Percentiles rank a stretch among this genome's conserved stretches.
Evolutionary conservation across 768 basidiomycete species (phyloP).

Genomic region (Termitomyces sp.): DNA sequence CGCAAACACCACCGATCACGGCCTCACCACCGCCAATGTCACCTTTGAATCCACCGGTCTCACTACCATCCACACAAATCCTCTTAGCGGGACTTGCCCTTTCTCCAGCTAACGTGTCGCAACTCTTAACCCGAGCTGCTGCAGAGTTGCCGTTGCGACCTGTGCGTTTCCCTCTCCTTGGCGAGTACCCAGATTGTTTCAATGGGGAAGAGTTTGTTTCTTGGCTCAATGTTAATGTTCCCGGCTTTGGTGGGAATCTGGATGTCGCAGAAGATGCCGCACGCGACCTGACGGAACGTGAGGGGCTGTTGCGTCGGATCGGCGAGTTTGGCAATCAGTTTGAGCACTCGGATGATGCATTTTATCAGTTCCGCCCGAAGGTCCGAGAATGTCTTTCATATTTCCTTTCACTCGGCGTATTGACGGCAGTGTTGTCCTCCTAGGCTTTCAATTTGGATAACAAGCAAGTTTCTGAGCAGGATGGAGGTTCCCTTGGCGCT

Average conservation of each 20-base stretch:
- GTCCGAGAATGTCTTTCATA: constrained; percentile 27
- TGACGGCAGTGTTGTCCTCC: neutral
- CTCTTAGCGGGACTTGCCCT: constrained; percentile 74
- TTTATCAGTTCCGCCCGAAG: constrained; percentile 81
- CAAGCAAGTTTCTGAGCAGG: constrained; percentile 21
- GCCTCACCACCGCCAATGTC: constrained; percentile 63
- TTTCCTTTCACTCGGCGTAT: neutral
- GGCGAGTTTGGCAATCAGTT: constrained; percentile 83
- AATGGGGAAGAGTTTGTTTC: constrained; percentile 84
- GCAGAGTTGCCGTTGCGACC: constrained; percentile 65
- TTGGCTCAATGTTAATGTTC: constrained; percentile 78
- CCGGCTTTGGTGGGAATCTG: constrained; percentile 70
- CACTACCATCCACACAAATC: constrained; percentile 46
- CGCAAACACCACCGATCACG: constrained; percentile 24
- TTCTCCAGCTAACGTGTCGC: constrained; percentile 58
- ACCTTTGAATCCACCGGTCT: constrained; percentile 44
- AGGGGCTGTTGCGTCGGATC: constrained; percentile 60
- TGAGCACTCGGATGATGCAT: constrained; percentile 73
- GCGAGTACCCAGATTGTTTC: constrained; percentile 84
- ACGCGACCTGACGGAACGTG: constrained; percentile 54
- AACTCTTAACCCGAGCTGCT: constrained; percentile 66
- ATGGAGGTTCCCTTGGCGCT: constrained; percentile 16
- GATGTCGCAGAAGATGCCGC: constrained; percentile 79
- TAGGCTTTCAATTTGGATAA: constrained; percentile 60
- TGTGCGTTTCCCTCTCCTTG: constrained; percentile 72